Conservation (phyloP, 768 basidiomycete genomes). For the Leucosporidium creatinivorum region DNA sequence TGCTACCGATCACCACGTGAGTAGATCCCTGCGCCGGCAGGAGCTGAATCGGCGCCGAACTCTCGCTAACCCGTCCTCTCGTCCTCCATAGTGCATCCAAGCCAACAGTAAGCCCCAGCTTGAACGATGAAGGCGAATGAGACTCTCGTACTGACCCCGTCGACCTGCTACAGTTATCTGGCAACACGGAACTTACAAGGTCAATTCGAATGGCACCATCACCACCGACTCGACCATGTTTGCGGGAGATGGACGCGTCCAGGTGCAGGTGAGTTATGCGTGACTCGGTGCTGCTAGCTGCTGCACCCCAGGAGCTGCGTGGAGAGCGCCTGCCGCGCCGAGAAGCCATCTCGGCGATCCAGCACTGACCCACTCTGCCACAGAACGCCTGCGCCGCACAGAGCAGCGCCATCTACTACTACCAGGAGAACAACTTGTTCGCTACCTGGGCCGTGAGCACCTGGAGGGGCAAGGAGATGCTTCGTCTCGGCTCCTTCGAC, state of each 20-base stretch:
- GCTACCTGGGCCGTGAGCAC: conserved; percentile 61
- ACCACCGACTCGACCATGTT: conserved; percentile 54
- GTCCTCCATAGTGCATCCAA: conserved; percentile 61
- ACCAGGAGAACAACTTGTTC: conserved; percentile 66
- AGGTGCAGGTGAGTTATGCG: conserved; percentile 39
- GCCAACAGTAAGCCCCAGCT: conserved; percentile 53
- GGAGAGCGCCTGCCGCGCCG: too few relatives aligned
- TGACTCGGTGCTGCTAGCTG: not conserved
- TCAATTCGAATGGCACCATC: conserved; percentile 70
- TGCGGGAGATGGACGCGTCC: conserved; percentile 74
- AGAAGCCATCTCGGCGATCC: not conserved
- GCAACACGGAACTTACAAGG: conserved; percentile 70
- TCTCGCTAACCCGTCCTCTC: not conserved
- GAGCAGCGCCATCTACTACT: conserved; percentile 74
- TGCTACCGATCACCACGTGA: conserved; percentile 13
- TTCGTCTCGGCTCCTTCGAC: conserved; percentile 67
- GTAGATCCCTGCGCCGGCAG: not conserved
- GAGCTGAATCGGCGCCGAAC: too few relatives aligned
- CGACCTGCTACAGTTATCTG: conserved; percentile 64
- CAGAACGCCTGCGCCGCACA: conserved; percentile 82
- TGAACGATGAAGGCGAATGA: conserved; percentile 26
- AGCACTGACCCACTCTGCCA: conserved; percentile 38
- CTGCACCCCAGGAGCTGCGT: too few relatives aligned
- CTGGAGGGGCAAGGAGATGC: conserved; percentile 49
- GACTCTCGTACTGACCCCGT: too few relatives aligned